Evolutionary conservation across 495 filamentous ascomycete species (phyloP).

Genomic region (Tricharina praecox): DNA sequence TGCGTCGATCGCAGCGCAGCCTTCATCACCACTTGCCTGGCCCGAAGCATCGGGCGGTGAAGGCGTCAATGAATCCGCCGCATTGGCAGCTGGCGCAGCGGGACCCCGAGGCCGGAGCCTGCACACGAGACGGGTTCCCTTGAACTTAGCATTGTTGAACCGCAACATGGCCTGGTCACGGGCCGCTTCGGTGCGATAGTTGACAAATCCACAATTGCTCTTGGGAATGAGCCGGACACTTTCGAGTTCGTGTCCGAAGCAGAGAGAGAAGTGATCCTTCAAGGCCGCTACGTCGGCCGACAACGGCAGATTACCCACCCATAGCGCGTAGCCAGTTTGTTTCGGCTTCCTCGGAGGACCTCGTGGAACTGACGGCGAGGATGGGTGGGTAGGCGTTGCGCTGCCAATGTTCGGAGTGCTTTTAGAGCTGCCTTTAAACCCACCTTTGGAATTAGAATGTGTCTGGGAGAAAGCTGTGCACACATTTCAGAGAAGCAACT

Average conservation of each 20-base stretch:
- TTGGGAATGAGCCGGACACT: slow-evolving; percentile 92
- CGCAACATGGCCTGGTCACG: slow-evolving; percentile 63
- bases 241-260: slow-evolving; percentile 60
- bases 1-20: slow-evolving; percentile 12
- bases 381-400: not conserved
- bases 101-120: slow-evolving; percentile 42
- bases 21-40: slow-evolving; percentile 20
- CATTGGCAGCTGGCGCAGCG: slow-evolving; percentile 13
- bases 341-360: slow-evolving; percentile 88
- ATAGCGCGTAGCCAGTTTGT: slow-evolving; percentile 84
- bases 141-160: slow-evolving; percentile 83
- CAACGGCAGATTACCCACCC: slow-evolving; percentile 89
- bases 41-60: slow-evolving; percentile 9
- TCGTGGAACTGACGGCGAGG: slow-evolving; percentile 40
- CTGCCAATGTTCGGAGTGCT: slow-evolving; percentile 4
- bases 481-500: not conserved
- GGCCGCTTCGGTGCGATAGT: slow-evolving; percentile 67
- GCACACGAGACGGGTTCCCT: slow-evolving; percentile 81
- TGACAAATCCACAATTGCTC: slow-evolving; percentile 95
- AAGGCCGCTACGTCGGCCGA: slow-evolving; percentile 60
- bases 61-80: slow-evolving; percentile 12
- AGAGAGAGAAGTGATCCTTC: slow-evolving; percentile 79
- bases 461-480: too few relatives aligned
- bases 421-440: not conserved
- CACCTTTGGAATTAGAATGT: too few relatives aligned